A percentile compares a stretch with the other conserved stretches of the same genome.
Evolutionary conservation across 805 yeast species (phyloP).

Genomic region (Yamadazyma philogaea): DNA sequence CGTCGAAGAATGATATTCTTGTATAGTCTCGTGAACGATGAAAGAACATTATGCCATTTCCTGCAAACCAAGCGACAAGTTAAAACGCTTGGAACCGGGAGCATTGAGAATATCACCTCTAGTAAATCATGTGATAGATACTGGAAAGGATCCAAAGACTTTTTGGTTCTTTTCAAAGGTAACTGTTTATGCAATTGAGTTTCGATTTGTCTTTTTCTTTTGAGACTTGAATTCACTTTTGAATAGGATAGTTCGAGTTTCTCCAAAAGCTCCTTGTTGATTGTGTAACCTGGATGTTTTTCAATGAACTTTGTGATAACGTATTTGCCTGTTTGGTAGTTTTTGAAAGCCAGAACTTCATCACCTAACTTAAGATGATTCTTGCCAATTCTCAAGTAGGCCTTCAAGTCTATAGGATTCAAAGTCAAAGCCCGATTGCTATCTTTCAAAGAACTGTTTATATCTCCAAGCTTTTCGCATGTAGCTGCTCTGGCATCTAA

Average conservation of each 20-base stretch:
- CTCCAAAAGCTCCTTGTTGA: conserved; percentile 20
- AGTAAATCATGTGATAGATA: conserved; percentile 31
- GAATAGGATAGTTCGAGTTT: conserved; percentile 23
- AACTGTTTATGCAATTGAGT: conserved; percentile 1
- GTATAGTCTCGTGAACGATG: conserved; percentile 27
- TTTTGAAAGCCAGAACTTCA: conserved; percentile 33
- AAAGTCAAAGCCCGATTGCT: conserved; percentile 29
- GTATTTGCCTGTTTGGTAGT: conserved; percentile 35
- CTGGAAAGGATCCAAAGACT: conserved; percentile 24
- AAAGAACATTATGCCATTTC: conserved; percentile 30
- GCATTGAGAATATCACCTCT: conserved; percentile 21
- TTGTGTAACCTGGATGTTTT: conserved; percentile 18
- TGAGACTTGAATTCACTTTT: conserved; percentile 22
- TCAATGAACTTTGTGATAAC: conserved; percentile 33
- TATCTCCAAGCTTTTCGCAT: conserved; percentile 36
- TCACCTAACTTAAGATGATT: conserved; percentile 23
- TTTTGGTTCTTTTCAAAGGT: conserved; percentile 10
- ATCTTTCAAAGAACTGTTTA: conserved; percentile 35
- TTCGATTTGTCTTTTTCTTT: conserved; percentile 19
- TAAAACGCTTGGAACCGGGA: conserved; percentile 22
- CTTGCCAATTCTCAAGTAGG: conserved; percentile 46
- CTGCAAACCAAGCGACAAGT: conserved; percentile 32
- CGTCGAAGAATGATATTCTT: conserved; percentile 21
- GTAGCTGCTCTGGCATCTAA: conserved; percentile 52
- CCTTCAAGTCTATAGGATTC: conserved; percentile 49